A percentile compares a stretch with the other conserved stretches of the same genome.
These are phyloP conservation scores for Paramarasmius palmivorus DNA, from an alignment of 1,284 basidiomycete genomes.

Conservation along the genomic window DNA sequence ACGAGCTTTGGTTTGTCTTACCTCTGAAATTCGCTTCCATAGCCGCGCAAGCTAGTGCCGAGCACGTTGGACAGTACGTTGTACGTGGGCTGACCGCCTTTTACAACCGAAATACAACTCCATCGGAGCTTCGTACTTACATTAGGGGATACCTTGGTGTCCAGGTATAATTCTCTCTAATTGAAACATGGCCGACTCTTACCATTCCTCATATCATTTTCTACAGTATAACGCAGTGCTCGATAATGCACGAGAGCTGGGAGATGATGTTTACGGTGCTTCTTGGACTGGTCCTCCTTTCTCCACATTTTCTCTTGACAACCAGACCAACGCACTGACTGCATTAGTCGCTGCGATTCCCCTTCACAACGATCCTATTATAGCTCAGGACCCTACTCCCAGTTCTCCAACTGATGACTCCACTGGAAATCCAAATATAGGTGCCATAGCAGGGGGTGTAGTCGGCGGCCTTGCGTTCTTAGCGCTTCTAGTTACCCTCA, in stretches of 20 bases:
- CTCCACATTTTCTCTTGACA: too few species aligned
- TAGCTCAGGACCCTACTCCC: too few species aligned
- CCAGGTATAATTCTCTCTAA: too few species aligned
- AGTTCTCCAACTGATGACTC: neutral
- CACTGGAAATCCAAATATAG: neutral
- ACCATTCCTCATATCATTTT: neutral
- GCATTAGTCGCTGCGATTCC: constrained; percentile 11
- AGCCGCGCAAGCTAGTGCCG: neutral
- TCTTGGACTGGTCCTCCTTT: constrained; percentile 15
- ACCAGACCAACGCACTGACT: constrained; percentile 9
- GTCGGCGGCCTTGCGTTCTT: constrained; percentile 1
- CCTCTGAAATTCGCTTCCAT: too few species aligned
- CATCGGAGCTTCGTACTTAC: neutral
- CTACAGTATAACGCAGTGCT: constrained; percentile 16
- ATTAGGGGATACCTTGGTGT: neutral
- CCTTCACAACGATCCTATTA: constrained; percentile 2
- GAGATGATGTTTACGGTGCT: constrained; percentile 11
- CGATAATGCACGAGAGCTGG: constrained; percentile 6
- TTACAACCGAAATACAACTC: constrained; percentile 11
- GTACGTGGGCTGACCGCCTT: constrained; percentile 9
- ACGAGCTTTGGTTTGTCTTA: too few species aligned
- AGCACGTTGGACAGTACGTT: constrained; percentile 4
- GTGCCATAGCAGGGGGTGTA: constrained; percentile 2
- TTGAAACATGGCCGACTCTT: too few species aligned
- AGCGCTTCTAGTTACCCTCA: neutral